phyloP scores from a whole-genome alignment of 768 basidiomycete genomes.

The Clathrus columnatus region DNA sequence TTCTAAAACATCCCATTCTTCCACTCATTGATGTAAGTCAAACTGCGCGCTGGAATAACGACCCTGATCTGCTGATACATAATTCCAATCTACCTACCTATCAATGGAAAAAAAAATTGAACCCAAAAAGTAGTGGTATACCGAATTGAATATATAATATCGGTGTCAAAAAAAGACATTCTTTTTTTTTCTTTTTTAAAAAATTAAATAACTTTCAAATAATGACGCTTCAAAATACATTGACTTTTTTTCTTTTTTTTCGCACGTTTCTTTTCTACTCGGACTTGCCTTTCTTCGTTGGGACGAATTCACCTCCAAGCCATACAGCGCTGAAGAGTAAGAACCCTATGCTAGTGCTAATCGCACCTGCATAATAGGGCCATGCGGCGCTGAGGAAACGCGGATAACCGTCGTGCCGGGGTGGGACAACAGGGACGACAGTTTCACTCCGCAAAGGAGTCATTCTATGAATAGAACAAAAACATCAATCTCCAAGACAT shows the following conservation, averaged over 20 bases:
- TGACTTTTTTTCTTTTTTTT: not conserved
- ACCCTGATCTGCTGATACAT: no score
- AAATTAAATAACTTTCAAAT: not conserved
- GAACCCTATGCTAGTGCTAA: slow-evolving; percentile 82
- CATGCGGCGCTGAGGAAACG: slow-evolving; percentile 92
- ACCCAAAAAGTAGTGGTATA: no score
- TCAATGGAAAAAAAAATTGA: no score
- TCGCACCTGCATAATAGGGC: slow-evolving; percentile 90
- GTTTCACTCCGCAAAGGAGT: slow-evolving; percentile 66
- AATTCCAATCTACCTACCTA: no score
- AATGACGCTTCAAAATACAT: not conserved
- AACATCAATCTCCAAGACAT: not conserved
- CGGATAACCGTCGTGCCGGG: slow-evolving; percentile 90
- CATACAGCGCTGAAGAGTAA: slow-evolving; percentile 81
- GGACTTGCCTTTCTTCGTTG: slow-evolving; percentile 35
- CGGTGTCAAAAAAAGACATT: no score
- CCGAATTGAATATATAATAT: no score
- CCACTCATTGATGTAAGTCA: no score
- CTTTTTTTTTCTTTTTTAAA: no score
- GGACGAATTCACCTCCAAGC: slow-evolving; percentile 68
- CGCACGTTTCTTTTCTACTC: slow-evolving; percentile 16
- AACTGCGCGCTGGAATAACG: no score
- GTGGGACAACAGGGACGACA: slow-evolving; percentile 84
- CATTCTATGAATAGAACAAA: slow-evolving; percentile 36
- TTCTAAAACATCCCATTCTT: no score